Evolutionary conservation across 441 rosid species (phyloP), one percentile per base, ranked within the genome.

Genomic region (Aleurites moluccanus): DNA sequence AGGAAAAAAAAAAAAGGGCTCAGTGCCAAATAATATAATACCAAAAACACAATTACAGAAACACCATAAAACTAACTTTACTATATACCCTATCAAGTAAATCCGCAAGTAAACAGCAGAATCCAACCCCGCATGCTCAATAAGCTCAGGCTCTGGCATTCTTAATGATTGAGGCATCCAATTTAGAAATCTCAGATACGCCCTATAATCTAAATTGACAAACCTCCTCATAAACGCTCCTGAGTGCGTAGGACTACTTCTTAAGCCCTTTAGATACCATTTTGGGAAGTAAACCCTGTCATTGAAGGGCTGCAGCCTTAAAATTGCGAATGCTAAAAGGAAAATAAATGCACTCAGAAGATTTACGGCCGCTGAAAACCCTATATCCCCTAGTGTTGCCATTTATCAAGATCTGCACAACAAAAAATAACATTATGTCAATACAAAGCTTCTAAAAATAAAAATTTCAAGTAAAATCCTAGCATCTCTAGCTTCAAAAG

Each of bases 51-150:
- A 18, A 28, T 5, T 13, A 21, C 27, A 47, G 28, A 45, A 67
- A 68, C 3, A 50, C 14, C 20, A 78, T 9, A 14, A 56, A 62
- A 61, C 23, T 21, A 10, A 20, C 13, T 55, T 53, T 30, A 62
- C 70, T 79, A n/a, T n/a, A 67, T 86, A 92, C 97, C 98, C 98
- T 53, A 93, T 72, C 88, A 86, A 82, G 90, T 92, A 93, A 69
- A 96, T 93, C 68, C 98, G 88, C 84, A 96, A 86, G 73, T 92
- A 96, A 63, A 88, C 97, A 47, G 88, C 99, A 50, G 98, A 96
- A 77, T 96, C 98, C 87, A 96, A 83, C 45, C 99, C 99, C 0
- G 99, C 99, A 77, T 96, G 99, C 11, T 93, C 98, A 69, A 96
- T 88, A 64, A 96, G 97, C 82, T 93, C 98, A 57, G 84, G 89